These are phyloP conservation scores for Eragrostis curvula DNA, from an alignment of 176 grass and related monocot genomes.

Conservation along the genomic window DNA sequence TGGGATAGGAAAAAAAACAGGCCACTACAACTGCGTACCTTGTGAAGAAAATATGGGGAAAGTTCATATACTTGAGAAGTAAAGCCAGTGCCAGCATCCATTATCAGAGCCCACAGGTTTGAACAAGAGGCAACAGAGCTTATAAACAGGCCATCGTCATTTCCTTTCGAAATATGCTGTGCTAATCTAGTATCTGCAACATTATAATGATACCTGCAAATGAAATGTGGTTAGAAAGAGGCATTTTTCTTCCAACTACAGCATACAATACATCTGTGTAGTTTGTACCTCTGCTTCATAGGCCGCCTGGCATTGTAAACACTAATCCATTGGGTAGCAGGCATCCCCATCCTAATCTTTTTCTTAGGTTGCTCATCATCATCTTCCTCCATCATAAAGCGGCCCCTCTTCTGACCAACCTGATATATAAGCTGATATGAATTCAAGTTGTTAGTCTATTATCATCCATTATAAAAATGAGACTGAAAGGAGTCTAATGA, in stretches of 20 bases:
- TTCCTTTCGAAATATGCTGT: constrained; percentile 88
- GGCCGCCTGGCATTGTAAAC: constrained; percentile 89
- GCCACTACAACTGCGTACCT: constrained; percentile 44
- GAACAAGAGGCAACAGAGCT: constrained; percentile 86
- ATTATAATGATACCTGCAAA: constrained; percentile 96
- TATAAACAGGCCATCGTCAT: constrained; percentile 90
- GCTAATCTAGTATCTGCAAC: constrained; percentile 76
- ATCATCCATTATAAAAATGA: not conserved
- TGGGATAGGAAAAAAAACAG: not conserved
- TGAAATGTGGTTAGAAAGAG: constrained; percentile 16
- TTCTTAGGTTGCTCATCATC: constrained; percentile 96
- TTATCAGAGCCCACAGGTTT: constrained; percentile 95
- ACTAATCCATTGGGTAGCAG: constrained; percentile 92
- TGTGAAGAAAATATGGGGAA: constrained; percentile 80
- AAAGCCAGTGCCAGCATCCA: constrained; percentile 96
- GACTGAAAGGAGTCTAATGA: not conserved
- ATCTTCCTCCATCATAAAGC: constrained; percentile 79
- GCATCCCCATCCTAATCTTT: constrained; percentile 93
- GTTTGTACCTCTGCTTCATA: constrained; percentile 89
- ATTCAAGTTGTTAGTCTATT: constrained; percentile 36
- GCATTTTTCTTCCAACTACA: constrained; percentile 29
- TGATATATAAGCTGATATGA: constrained; percentile 74
- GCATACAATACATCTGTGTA: not conserved
- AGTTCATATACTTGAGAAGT: constrained; percentile 87
- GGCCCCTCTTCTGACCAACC: constrained; percentile 94